Conservation (phyloP, 805 yeast genomes). For the Candida vartiovaarae region DNA sequence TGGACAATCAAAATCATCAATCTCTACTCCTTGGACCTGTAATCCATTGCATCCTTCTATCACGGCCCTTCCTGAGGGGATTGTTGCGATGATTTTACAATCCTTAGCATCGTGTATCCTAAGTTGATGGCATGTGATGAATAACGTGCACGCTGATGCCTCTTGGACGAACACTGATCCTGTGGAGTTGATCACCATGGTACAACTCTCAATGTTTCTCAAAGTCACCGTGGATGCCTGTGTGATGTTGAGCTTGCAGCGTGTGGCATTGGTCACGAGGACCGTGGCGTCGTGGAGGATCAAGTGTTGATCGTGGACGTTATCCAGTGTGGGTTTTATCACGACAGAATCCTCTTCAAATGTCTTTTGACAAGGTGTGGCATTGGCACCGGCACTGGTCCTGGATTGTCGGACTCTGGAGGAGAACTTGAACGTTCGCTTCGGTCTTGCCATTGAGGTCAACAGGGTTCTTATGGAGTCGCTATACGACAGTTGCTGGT, state of each 20-base stretch:
- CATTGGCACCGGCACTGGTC: too few species aligned
- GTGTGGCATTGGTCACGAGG: slow-evolving; percentile 5
- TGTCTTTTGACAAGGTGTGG: too few species aligned
- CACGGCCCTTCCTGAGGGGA: slow-evolving; percentile 10
- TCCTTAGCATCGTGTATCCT: slow-evolving; percentile 14
- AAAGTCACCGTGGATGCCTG: slow-evolving; percentile 10
- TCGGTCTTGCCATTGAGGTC: slow-evolving; percentile 4
- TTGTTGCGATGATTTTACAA: slow-evolving; percentile 4
- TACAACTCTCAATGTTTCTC: slow-evolving; percentile 7
- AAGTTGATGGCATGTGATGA: slow-evolving; percentile 18
- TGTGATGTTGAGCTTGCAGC: slow-evolving; percentile 6
- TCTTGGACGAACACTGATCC: slow-evolving; percentile 16
- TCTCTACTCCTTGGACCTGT: slow-evolving; percentile 7
- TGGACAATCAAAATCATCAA: slow-evolving; percentile 22
- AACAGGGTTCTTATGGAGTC: slow-evolving; percentile 8
- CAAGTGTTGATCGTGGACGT: neutral
- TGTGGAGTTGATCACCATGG: slow-evolving; percentile 5
- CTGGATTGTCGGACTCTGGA: slow-evolving; percentile 1
- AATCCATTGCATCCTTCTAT: slow-evolving; percentile 16
- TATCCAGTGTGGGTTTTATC: neutral
- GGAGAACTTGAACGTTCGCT: slow-evolving; percentile 9
- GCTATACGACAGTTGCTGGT: slow-evolving; percentile 18
- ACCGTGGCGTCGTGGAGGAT: neutral
- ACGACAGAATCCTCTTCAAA: too few species aligned
- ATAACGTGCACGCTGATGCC: slow-evolving; percentile 6